A percentile compares a stretch with the other conserved stretches of the same genome.
Conservation (phyloP, 805 yeast species). For the Wickerhamiella spandovensis region DNA sequence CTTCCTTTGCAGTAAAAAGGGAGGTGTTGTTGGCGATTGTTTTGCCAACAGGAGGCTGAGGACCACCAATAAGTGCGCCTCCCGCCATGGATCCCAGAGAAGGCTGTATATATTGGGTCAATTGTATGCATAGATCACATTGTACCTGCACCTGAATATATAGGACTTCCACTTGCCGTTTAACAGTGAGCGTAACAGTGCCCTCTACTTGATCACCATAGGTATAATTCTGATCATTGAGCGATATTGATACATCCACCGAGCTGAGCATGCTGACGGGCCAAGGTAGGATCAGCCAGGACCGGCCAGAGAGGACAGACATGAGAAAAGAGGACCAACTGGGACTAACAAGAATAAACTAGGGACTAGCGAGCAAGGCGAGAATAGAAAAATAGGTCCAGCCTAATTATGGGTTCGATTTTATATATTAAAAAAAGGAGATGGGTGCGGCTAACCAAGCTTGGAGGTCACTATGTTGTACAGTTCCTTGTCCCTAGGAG, state of each 20-base stretch:
- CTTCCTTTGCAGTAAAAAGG: background rate
- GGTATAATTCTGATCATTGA: background rate
- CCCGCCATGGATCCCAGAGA: background rate
- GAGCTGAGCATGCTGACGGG: background rate
- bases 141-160: background rate
- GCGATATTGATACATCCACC: background rate
- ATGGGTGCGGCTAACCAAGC: background rate
- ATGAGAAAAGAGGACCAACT: no score
- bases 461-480: background rate
- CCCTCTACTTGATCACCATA: background rate
- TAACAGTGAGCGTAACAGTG: background rate
- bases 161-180: background rate
- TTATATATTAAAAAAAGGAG: background rate
- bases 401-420: background rate
- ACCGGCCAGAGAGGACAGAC: no score
- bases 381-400: background rate
- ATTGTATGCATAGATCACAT: background rate
- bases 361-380: no score
- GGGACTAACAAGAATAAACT: no score
- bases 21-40: background rate
- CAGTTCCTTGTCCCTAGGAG: constrained; percentile 1
- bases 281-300: no score
- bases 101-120: background rate
- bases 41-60: background rate
- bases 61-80: background rate